These are phyloP conservation scores for Mixia osmundae DNA, from an alignment of 1,284 basidiomycete species.

Conservation along the genomic window DNA sequence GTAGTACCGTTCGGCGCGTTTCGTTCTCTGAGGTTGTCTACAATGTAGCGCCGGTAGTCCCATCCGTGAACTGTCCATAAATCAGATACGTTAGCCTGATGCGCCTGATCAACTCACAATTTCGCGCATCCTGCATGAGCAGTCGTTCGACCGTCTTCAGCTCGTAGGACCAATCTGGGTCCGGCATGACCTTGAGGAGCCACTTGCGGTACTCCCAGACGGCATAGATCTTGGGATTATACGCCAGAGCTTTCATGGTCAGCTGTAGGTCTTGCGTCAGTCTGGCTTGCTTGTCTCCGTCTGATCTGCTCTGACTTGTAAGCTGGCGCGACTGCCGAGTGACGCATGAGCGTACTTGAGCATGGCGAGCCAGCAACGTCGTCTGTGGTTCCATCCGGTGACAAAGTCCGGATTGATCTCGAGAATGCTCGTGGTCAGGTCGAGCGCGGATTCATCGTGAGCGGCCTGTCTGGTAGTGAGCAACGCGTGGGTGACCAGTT, in stretches of 20 bases:
- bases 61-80: conserved; percentile 53
- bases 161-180: conserved; percentile 59
- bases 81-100: background rate
- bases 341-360: background rate
- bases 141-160: conserved; percentile 66
- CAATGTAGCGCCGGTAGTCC: conserved; percentile 66
- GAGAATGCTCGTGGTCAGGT: conserved; percentile 18
- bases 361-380: conserved; percentile 37
- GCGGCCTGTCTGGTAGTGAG: too few species aligned
- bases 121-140: conserved; percentile 63
- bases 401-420: conserved; percentile 33
- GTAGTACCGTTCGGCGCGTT: conserved; percentile 26
- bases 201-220: conserved; percentile 91
- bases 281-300: conserved; percentile 36
- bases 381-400: conserved; percentile 76
- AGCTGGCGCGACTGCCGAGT: background rate
- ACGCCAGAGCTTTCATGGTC: conserved; percentile 51
- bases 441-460: conserved; percentile 39
- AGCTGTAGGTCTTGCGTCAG: conserved; percentile 50
- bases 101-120: conserved; percentile 37
- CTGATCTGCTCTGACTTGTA: conserved; percentile 34
- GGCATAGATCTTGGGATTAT: conserved; percentile 81
- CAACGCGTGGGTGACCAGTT: too few species aligned
- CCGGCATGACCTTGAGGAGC: conserved; percentile 63
- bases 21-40: conserved; percentile 36